Percentiles rank a stretch among this genome's conserved stretches.
These are phyloP conservation scores for Sporothrix brasiliensis DNA, from an alignment of 2,329 filamentous ascomycete species.

Conservation along the genomic window DNA sequence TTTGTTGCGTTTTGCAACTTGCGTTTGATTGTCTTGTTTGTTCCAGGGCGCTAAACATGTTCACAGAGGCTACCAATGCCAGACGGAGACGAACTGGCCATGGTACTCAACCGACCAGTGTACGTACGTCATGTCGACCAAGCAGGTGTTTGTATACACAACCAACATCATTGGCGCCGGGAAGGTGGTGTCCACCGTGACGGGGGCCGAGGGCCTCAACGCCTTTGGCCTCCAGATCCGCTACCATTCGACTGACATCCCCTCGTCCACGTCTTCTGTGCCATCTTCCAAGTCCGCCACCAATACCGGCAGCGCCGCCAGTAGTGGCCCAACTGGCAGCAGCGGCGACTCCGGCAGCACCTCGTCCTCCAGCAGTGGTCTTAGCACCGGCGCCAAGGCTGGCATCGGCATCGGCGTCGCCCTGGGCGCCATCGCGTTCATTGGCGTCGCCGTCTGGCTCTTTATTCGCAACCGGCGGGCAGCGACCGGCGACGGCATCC, in stretches of 20 bases:
- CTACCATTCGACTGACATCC: slow-evolving; percentile 29
- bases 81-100: slow-evolving; percentile 15
- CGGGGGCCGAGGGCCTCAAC: slow-evolving; percentile 26
- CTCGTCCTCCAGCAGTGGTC: slow-evolving; percentile 27
- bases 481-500: not conserved
- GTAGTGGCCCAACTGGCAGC: not conserved
- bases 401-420: slow-evolving; percentile 45
- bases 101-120: slow-evolving; percentile 30
- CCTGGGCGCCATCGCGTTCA: slow-evolving; percentile 42
- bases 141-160: slow-evolving; percentile 18
- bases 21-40: not conserved
- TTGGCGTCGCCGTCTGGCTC: slow-evolving; percentile 38
- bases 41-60: not conserved
- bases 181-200: not conserved
- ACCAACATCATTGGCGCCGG: slow-evolving; percentile 24
- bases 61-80: slow-evolving; percentile 28
- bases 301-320: not conserved
- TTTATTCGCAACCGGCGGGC: slow-evolving; percentile 22
- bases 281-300: not conserved
- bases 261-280: not conserved
- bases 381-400: slow-evolving; percentile 44
- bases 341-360: not conserved
- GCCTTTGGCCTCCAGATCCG: slow-evolving; percentile 31
- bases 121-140: slow-evolving; percentile 13
- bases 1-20: no score